Conservation (phyloP, 345 rosid species). For the Corchorus olitorius region DNA sequence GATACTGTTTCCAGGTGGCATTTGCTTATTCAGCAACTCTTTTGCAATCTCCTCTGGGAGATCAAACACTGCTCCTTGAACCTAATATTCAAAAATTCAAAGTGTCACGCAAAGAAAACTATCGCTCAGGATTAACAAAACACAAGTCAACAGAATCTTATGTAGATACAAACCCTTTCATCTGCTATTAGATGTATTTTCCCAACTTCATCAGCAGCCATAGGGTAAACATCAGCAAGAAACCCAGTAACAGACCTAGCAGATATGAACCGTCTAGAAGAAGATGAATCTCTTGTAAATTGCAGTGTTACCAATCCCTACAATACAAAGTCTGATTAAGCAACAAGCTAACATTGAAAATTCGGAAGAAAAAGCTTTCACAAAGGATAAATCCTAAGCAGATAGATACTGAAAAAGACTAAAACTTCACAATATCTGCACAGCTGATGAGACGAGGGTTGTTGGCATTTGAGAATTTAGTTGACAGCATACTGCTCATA, state of each 20-base stretch:
- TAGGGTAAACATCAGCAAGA: slow-evolving; percentile 78
- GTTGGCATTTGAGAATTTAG: background rate
- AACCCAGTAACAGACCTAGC: slow-evolving; percentile 92
- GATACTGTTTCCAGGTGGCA: slow-evolving; percentile 80
- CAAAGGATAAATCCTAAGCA: slow-evolving; percentile 6
- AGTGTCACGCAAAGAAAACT: slow-evolving; percentile 13
- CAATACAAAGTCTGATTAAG: slow-evolving; percentile 13
- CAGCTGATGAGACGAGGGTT: background rate
- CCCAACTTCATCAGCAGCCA: slow-evolving; percentile 94
- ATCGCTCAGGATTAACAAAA: background rate
- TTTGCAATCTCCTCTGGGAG: slow-evolving; percentile 92
- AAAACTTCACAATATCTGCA: background rate
- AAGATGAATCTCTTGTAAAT: slow-evolving; percentile 69
- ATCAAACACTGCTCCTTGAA: slow-evolving; percentile 97
- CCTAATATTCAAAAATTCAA: slow-evolving; percentile 44
- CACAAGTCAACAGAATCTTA: slow-evolving; percentile 4
- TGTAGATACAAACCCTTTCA: slow-evolving; percentile 58
- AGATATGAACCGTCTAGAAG: slow-evolving; percentile 71
- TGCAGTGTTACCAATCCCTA: slow-evolving; percentile 94
- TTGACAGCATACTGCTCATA: background rate
- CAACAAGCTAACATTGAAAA: background rate
- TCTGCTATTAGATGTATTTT: slow-evolving; percentile 87
- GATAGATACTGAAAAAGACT: background rate
- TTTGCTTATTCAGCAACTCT: slow-evolving; percentile 65
- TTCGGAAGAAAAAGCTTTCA: background rate